Evolutionary conservation across 345 rosid genomes (phyloP), one percentile per base, ranked within the genome.

Genomic region (Litchi chinensis): DNA sequence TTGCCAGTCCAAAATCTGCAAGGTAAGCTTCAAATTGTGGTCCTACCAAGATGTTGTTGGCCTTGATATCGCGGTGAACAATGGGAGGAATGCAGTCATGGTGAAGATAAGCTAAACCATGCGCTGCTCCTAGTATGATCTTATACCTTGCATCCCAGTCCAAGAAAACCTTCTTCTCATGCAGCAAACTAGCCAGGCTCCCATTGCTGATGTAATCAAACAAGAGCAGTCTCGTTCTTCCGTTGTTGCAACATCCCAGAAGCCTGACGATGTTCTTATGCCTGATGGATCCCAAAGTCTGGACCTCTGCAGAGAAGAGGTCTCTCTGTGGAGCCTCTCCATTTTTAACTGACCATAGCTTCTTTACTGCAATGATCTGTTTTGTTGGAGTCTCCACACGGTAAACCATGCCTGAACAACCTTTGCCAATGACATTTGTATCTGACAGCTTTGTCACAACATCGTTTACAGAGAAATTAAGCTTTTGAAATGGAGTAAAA

Each of bases 1-100:
- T 90, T 8, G 95, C 95, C 5, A 92, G 87, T 22, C 95, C 95
- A 59, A 92, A 92, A 83, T 92, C 95, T 72, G 95, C 91, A 9
- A 92, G 81, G 56, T 83, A 89, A 60, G 95, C 90, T 76, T 92
- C 93, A 68, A 89, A 92, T 39, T 86, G 86, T 22, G 89, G 87
- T 32, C 95, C 95, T 5, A 90, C 85, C 83, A 92, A 79, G 80
- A 92, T 92, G 87, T 92, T 92, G 76, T 92, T 86, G 18, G 93
- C 83, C 88, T 92, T 92, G 85, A 92, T 83, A 50, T 92, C 95
- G 1, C 95, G 90, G 73, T 92, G 95, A 67, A 90, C 83, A n/a
- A 92, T 90, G 16, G 93, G 87, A 16, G 95, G 93, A 68, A 83
- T 81, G 65, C 95, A 92, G 80, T 90, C 95, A 65, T 92, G 93